Evolutionary conservation across 768 basidiomycete genomes (phyloP).

Genomic region (Termitomyces sp.): DNA sequence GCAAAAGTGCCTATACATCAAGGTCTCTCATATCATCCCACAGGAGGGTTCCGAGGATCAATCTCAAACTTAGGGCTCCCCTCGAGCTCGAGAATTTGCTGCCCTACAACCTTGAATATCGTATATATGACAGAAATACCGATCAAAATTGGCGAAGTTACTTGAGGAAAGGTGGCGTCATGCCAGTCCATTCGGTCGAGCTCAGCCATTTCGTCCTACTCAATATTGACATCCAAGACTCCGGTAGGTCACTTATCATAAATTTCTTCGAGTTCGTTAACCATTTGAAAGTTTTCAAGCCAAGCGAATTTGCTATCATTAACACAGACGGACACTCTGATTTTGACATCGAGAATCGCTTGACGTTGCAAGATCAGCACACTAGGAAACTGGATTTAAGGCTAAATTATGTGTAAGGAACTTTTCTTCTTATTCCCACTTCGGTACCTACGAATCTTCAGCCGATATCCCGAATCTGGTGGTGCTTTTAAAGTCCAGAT

Average conservation of each 20-base stretch:
- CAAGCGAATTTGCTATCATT: slow-evolving; percentile 97
- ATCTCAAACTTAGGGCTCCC: slow-evolving; percentile 85
- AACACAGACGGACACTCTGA: slow-evolving; percentile 91
- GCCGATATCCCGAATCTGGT: slow-evolving; percentile 84
- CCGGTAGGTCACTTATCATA: slow-evolving; percentile 49
- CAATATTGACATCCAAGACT: slow-evolving; percentile 89
- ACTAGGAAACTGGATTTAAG: slow-evolving; percentile 78
- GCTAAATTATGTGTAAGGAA: slow-evolving; percentile 85
- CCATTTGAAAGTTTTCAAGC: slow-evolving; percentile 67
- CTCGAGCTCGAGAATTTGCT: slow-evolving; percentile 94
- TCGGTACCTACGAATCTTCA: slow-evolving; percentile 21
- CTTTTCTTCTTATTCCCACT: not conserved
- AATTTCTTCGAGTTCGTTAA: not conserved
- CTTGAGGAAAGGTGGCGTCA: slow-evolving; percentile 87
- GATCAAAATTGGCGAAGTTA: slow-evolving; percentile 95
- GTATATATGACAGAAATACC: slow-evolving; percentile 95
- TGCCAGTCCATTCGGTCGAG: slow-evolving; percentile 96
- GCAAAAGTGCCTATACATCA: not conserved
- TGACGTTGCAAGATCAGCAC: slow-evolving; percentile 70
- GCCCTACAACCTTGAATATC: slow-evolving; percentile 91
- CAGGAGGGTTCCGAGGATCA: slow-evolving; percentile 85
- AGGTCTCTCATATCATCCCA: not conserved
- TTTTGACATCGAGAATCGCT: slow-evolving; percentile 73
- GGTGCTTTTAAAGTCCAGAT: slow-evolving; percentile 97
- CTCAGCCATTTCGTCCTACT: slow-evolving; percentile 85